Base-by-base conservation (phyloP, 108 stramenopile genomes). In the Cyclotella choctawhatcheeana region DNA sequence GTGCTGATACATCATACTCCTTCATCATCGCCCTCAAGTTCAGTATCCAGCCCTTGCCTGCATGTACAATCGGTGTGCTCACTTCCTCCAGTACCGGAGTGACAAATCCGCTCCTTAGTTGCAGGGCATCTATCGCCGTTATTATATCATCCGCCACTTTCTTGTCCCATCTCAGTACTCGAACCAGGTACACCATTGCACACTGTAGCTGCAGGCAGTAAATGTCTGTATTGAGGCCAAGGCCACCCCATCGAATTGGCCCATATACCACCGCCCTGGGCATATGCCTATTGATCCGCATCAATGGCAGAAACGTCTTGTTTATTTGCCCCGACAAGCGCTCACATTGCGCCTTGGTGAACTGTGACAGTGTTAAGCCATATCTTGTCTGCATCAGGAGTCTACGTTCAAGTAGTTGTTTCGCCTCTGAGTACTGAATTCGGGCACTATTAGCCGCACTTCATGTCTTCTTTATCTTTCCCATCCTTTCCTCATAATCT, bases 71-170 rank as follows among this genome's bases (percentile, higher is more conserved):
- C 18, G 18, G 32, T 3, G 7, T 33, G 5, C 6, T 33, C 17
- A 40, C 26, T 6, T 58, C 0, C 48, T 58, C 56, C 2, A 58
- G 40, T 5, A 70, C n/a, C 25, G 69, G 69, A 1, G 26, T 3
- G 5, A 25, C 24, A 43, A 70, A 44, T 7, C 69, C 69, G 3
- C 56, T 29, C 13, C 14, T 5, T 25, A 70, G 10, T 58, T 70
- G 69, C 25, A 70, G 2, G 1, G 29, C 51, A 59, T 58, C 34
- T 0, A 70, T 13, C 2, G 56, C 54, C 1, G 8, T 20, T n/a
- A 58, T 4, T 13, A 70, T n/a, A n/a, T 29, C 55, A 17, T 25
- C 29, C 0, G 17, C 55, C 30, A 44, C 43, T 18, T 3, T 22
- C 2, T 30, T 29, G 32, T 44, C 34, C 54, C 55, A 56, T 2